Base-by-base conservation (phyloP, 306 rosid genomes). In the Acacia acuminata region DNA sequence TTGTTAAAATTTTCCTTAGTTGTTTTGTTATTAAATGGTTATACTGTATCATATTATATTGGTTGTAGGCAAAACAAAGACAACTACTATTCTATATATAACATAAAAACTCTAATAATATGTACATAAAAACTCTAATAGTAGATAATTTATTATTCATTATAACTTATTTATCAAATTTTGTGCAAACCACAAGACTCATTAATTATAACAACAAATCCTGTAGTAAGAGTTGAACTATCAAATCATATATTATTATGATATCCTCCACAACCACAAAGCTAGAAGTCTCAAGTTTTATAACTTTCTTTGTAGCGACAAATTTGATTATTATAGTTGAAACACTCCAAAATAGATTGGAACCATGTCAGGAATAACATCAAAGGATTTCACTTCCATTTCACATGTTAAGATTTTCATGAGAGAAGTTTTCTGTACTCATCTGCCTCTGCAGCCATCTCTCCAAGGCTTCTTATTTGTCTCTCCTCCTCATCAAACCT, bases 401-500 rank as follows among this genome's bases (percentile, higher is more conserved):
- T 44, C 36, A 11, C 67, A 25, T 4, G 43, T 50, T 50, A 24
- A 58, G 56, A 64, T 51, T 56, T 42, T 70, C 87, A 91, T 27
- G 58, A 36, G 84, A 96, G 83, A 58, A 93, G 93, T 83, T 96
- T 90, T 77, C 93, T 90, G 90, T 93, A 96, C 73, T 86, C 96
- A 13, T 89, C 96, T 7, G 97, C 99, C 83, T 96, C 99, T 55
- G 82, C 82, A 45, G 84, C 75, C 99, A 92, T 96, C 91, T 91
- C 99, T 71, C 85, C 93, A 12, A 50, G 40, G 86, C 79, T 87
- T 89, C 94, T 96, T 78, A 92, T 96, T 87, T 75, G 90, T 85
- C 97, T 90, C 82, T 92, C 98, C 71, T 93, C 99, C 69, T 91
- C 87, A 84, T 96, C 97, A 65, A 92, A 97, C 71, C 92, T 94